Percentiles rank a stretch among this genome's conserved stretches.
Evolutionary conservation across 352 stramenopile species (phyloP).

Genomic region (Phytophthora citricola): DNA sequence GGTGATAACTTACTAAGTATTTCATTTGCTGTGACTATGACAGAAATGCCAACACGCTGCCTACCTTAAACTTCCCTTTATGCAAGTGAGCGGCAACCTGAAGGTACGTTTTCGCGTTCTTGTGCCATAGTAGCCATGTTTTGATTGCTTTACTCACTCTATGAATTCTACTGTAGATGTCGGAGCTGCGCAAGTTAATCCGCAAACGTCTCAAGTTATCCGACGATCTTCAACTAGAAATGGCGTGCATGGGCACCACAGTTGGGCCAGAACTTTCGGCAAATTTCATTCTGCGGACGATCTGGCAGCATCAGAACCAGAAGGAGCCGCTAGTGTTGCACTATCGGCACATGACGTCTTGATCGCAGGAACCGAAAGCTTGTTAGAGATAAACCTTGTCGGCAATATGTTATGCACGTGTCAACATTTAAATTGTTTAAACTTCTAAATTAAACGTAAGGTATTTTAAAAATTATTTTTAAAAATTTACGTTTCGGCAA

Average conservation of each 20-base stretch:
- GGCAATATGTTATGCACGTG: too few species aligned
- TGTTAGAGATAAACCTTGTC: background rate
- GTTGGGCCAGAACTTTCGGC: constrained; percentile 72
- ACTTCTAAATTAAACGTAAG: too few species aligned
- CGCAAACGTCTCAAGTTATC: constrained; percentile 40
- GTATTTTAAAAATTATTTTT: too few species aligned
- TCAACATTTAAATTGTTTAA: too few species aligned
- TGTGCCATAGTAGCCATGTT: background rate
- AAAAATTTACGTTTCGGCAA: too few species aligned
- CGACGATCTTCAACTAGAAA: constrained; percentile 49
- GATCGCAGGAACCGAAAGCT: constrained; percentile 1
- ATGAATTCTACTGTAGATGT: constrained; percentile 44
- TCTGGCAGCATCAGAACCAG: constrained; percentile 66
- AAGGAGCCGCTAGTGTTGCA: constrained; percentile 55
- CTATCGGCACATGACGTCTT: constrained; percentile 45
- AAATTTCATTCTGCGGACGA: constrained; percentile 70
- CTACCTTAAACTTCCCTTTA: constrained; percentile 47
- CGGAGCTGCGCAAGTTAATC: constrained; percentile 62
- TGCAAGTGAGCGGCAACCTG: constrained; percentile 69
- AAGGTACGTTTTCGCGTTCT: constrained; percentile 40
- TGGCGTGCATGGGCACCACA: constrained; percentile 61
- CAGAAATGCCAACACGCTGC: constrained; percentile 37
- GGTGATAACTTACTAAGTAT: background rate
- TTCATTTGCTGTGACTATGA: background rate
- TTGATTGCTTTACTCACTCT: background rate